Conservation (phyloP, 2,329 filamentous ascomycete genomes). For the Fusarium scirpi region DNA sequence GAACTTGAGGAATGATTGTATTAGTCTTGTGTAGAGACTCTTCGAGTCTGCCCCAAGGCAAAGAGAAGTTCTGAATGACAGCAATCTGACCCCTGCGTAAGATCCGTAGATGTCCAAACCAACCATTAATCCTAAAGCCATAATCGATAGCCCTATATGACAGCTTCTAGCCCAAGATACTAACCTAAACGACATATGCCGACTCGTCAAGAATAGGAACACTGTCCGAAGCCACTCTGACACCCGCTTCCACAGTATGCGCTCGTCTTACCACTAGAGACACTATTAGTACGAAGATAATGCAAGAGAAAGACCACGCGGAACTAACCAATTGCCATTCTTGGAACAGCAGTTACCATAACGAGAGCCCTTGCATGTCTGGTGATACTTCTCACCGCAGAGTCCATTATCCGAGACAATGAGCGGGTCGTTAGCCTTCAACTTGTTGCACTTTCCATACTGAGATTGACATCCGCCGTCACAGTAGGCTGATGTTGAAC, state of each 20-base stretch:
- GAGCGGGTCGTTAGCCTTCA: conserved; percentile 11
- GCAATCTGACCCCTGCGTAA: neutral
- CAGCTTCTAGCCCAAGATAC: neutral
- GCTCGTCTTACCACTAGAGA: conserved; percentile 24
- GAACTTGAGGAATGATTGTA: neutral
- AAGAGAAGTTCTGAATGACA: neutral
- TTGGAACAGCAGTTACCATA: conserved; percentile 35
- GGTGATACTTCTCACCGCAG: conserved; percentile 35
- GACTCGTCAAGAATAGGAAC: neutral
- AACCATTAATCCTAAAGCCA: neutral
- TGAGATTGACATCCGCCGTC: conserved; percentile 48
- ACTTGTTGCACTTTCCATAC: conserved; percentile 49
- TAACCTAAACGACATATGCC: neutral
- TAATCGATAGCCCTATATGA: neutral
- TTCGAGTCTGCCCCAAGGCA: neutral
- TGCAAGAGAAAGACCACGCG: neutral
- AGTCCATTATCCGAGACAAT: conserved; percentile 39
- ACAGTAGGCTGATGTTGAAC: conserved; percentile 44
- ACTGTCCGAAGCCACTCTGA: conserved; percentile 14
- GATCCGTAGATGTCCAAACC: neutral
- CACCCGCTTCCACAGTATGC: conserved; percentile 20
- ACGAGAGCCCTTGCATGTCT: conserved; percentile 32
- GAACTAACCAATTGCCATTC: conserved; percentile 18
- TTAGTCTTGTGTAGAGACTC: neutral
- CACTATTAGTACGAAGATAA: neutral